These are phyloP conservation scores for Botryosphaeria agaves DNA, from an alignment of 2,329 filamentous ascomycete genomes.

Conservation along the genomic window DNA sequence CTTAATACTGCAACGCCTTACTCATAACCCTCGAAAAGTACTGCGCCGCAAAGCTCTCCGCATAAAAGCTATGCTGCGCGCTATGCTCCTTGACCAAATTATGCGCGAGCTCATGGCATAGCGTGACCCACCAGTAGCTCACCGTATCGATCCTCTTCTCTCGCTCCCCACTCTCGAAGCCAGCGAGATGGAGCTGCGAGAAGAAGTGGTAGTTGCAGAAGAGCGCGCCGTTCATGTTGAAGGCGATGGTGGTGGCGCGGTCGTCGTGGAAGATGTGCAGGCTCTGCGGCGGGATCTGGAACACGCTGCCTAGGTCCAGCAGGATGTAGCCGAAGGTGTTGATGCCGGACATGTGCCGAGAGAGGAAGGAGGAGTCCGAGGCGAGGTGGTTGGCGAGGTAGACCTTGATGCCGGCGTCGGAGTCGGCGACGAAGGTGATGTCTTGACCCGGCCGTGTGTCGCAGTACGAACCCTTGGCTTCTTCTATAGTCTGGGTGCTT, in stretches of 20 bases:
- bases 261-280: constrained; percentile 83
- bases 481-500: constrained; percentile 54
- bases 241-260: constrained; percentile 67
- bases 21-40: too few relatives aligned
- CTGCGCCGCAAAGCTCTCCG: constrained; percentile 17
- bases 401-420: constrained; percentile 50
- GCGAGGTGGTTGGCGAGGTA: constrained; percentile 44
- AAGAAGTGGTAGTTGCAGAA: constrained; percentile 94
- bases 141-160: constrained; percentile 48
- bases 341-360: constrained; percentile 41
- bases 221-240: constrained; percentile 72
- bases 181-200: constrained; percentile 49
- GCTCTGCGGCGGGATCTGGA: constrained; percentile 48
- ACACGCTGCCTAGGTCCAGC: constrained; percentile 52
- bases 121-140: constrained; percentile 87
- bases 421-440: constrained; percentile 51
- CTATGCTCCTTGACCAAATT: constrained; percentile 72
- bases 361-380: constrained; percentile 40
- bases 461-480: constrained; percentile 65
- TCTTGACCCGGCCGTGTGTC: constrained; percentile 60
- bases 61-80: constrained; percentile 68
- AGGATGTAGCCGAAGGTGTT: constrained; percentile 54
- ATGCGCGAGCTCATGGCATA: constrained; percentile 91
- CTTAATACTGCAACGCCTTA: too few relatives aligned
- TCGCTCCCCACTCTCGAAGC: constrained; percentile 2